Evolutionary conservation across 148 eudicot genomes (phyloP).

Genomic region (Pouteria glomerata): DNA sequence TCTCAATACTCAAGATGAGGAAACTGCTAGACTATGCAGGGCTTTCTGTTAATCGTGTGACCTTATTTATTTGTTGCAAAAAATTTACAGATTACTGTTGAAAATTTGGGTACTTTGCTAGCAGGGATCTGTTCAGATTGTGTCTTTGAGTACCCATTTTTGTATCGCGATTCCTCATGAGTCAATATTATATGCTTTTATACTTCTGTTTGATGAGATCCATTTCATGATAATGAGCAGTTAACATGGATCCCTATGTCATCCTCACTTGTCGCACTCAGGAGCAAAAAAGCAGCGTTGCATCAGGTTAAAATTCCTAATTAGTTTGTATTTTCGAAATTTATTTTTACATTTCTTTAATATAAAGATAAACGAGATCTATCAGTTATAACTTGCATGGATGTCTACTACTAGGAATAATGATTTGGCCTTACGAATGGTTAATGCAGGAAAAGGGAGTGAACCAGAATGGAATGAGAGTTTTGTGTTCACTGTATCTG

Average conservation of each 20-base stretch:
- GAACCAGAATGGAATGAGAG: conserved; percentile 68
- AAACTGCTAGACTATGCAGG: too few species aligned
- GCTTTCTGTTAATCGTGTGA: too few species aligned
- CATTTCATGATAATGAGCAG: conserved; percentile 14
- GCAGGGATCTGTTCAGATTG: neutral
- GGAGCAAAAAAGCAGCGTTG: conserved; percentile 56
- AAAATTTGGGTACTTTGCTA: neutral
- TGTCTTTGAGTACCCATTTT: neutral
- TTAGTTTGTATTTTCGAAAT: neutral
- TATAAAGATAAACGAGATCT: too few species aligned
- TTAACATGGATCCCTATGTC: conserved; percentile 57
- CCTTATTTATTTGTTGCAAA: too few species aligned
- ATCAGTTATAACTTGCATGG: too few species aligned
- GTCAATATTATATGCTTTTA: neutral
- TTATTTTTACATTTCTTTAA: too few species aligned
- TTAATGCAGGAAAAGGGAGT: conserved; percentile 42
- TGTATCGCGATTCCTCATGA: too few species aligned
- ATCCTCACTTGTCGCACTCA: conserved; percentile 47
- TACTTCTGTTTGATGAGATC: neutral
- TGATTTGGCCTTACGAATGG: neutral
- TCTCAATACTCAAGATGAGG: too few species aligned
- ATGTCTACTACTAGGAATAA: too few species aligned
- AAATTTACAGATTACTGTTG: too few species aligned
- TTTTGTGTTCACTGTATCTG: conserved; percentile 38
- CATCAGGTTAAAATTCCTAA: conserved; percentile 35